These are phyloP conservation scores for Wilhelminamyces savonicus DNA, from an alignment of 805 yeast genomes.

Conservation along the genomic window DNA sequence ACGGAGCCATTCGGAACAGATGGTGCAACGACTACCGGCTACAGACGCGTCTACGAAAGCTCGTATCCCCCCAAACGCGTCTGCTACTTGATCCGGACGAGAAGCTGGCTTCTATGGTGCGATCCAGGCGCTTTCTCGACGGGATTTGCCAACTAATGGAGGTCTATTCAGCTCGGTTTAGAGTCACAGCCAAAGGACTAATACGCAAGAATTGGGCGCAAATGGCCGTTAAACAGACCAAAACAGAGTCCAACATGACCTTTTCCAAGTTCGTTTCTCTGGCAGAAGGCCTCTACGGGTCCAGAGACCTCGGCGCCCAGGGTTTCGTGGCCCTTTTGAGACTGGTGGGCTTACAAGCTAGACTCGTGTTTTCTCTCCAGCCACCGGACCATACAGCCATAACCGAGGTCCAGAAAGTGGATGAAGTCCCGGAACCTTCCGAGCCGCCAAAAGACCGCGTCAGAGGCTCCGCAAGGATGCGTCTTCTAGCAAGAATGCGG, in stretches of 20 bases:
- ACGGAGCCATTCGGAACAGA: constrained; percentile 60
- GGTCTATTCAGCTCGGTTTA: constrained; percentile 53
- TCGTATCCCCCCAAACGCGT: constrained; percentile 43
- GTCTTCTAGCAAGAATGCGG: too few species aligned
- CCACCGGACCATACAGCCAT: constrained; percentile 73
- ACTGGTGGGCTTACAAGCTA: constrained; percentile 60
- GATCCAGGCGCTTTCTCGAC: constrained; percentile 66
- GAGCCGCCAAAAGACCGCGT: constrained; percentile 1
- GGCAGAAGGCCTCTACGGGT: constrained; percentile 50
- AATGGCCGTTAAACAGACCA: constrained; percentile 14
- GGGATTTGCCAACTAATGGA: constrained; percentile 64
- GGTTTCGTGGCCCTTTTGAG: constrained; percentile 78
- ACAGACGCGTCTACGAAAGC: constrained; percentile 30
- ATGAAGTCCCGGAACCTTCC: background rate
- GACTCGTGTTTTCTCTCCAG: constrained; percentile 79
- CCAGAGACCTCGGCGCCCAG: constrained; percentile 75
- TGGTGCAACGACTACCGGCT: constrained; percentile 61
- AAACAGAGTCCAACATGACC: constrained; percentile 19
- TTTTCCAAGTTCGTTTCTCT: constrained; percentile 37
- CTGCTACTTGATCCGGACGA: constrained; percentile 32
- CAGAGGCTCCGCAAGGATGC: background rate
- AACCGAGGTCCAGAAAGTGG: background rate
- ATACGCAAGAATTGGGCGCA: constrained; percentile 31
- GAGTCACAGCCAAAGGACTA: constrained; percentile 36
- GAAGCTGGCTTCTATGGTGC: constrained; percentile 26